Conservation (phyloP, 805 yeast species). For the Ogataea populi-albae region DNA sequence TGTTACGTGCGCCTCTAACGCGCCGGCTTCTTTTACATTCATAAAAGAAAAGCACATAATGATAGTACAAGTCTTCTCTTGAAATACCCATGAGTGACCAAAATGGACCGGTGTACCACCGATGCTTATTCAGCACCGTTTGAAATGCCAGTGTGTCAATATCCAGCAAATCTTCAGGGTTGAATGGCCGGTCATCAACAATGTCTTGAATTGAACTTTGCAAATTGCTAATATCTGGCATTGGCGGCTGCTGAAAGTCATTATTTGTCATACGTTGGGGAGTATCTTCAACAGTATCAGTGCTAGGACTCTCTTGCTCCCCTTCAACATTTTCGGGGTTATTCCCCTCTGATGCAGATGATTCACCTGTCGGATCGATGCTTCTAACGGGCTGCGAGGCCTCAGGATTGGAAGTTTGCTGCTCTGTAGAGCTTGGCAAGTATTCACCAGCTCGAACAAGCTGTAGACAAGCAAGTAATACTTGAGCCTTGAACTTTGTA, state of each 20-base stretch:
- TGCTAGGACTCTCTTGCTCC: no score
- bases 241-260: conserved; percentile 24
- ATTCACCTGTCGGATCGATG: conserved; percentile 3
- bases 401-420: background rate
- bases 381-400: no score
- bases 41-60: conserved; percentile 44
- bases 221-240: conserved; percentile 23
- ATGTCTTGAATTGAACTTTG: conserved; percentile 25
- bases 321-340: conserved; percentile 5
- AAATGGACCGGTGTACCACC: conserved; percentile 35
- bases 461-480: conserved; percentile 23
- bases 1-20: conserved; percentile 7
- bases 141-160: conserved; percentile 45
- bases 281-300: conserved; percentile 3
- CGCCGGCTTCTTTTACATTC: conserved; percentile 26
- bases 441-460: conserved; percentile 16
- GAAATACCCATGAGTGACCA: conserved; percentile 60
- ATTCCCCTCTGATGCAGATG: conserved; percentile 3
- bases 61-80: conserved; percentile 45
- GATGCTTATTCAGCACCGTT: conserved; percentile 29
- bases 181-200: conserved; percentile 36
- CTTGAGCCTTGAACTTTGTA: conserved; percentile 25
- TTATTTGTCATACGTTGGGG: conserved; percentile 10
- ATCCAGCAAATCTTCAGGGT: conserved; percentile 39
- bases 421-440: background rate